Conservation (phyloP, 2,329 filamentous ascomycete species). For the Metarhizium rileyi region DNA sequence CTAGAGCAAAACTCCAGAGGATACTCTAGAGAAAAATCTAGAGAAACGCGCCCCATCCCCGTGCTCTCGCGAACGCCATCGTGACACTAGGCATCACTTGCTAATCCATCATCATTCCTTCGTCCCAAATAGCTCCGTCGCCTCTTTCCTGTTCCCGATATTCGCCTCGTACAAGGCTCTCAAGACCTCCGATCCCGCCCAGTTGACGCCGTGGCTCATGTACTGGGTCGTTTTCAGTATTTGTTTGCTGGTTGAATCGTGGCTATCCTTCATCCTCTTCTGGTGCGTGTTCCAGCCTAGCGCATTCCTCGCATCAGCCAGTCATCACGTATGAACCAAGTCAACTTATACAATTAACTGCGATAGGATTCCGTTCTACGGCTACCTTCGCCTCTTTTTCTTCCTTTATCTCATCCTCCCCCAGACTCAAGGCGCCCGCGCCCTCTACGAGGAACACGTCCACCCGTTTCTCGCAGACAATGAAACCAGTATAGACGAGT, state of each 20-base stretch:
- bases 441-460: slow-evolving; percentile 75
- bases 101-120: too few relatives aligned
- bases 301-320: background rate
- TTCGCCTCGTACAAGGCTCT: slow-evolving; percentile 98
- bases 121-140: slow-evolving; percentile 56
- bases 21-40: too few relatives aligned
- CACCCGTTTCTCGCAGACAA: slow-evolving; percentile 84
- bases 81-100: background rate
- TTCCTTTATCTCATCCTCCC: slow-evolving; percentile 94
- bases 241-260: slow-evolving; percentile 73
- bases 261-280: slow-evolving; percentile 74
- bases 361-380: slow-evolving; percentile 77
- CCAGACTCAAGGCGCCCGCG: slow-evolving; percentile 84
- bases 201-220: slow-evolving; percentile 96
- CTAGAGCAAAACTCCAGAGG: too few relatives aligned
- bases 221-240: slow-evolving; percentile 94
- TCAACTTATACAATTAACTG: background rate
- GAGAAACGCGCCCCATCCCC: background rate
- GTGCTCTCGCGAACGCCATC: slow-evolving; percentile 6
- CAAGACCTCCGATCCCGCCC: slow-evolving; percentile 79
- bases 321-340: background rate
- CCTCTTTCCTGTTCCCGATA: slow-evolving; percentile 86
- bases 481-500: slow-evolving; percentile 79
- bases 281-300: slow-evolving; percentile 44
- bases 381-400: slow-evolving; percentile 78